Evolutionary conservation across 2,329 filamentous ascomycete species (phyloP), one percentile per base, ranked within the genome.

Genomic region (Tolypocladium cylindrosporum): DNA sequence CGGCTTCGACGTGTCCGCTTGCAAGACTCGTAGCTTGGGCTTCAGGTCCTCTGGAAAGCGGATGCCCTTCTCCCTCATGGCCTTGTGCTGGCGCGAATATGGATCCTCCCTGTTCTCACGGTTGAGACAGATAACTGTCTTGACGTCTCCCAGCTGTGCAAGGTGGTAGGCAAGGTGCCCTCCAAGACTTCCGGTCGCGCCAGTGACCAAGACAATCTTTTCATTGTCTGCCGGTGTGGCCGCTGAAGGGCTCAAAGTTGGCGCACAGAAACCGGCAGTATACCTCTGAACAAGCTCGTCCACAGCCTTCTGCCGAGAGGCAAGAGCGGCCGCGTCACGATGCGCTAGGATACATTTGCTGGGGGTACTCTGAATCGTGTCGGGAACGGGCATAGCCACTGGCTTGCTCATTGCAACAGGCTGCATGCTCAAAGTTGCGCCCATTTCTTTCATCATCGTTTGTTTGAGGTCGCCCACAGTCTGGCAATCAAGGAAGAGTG

Each of bases 401-500:
- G 34, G 31, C 40, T 41, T 19, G 14, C 6, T 41, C 40, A 9
- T 16, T 16, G 16, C 40, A 41, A 41, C 40, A n/a, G 40, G 8
- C 40, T 19, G 6, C 40, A n/a, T 8, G 16, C 40, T 41, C 40
- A 16, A 41, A 16, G 40, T 2, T 41, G 40, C 40, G 40, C 40
- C 40, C 40, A 41, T 41, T 31, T 50, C 40, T 24, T 54, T 45
- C 24, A 58, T 21, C 4, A 58, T 40, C 24, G 56, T 14, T 60
- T 62, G 27, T 66, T 81, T 83, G 71, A 84, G 80, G 21, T 74
- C 74, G 16, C 78, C 78, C 39, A 85, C 74, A 13, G 79, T 83
- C 0, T 78, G 71, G 61, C 79, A 71, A 57, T 84, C 79, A 37
- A 80, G 73, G 64, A 84, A 84, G 1, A 78, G 75, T 57, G 62